Base-by-base conservation (phyloP, 345 rosid species). In the Alliaria petiolata region DNA sequence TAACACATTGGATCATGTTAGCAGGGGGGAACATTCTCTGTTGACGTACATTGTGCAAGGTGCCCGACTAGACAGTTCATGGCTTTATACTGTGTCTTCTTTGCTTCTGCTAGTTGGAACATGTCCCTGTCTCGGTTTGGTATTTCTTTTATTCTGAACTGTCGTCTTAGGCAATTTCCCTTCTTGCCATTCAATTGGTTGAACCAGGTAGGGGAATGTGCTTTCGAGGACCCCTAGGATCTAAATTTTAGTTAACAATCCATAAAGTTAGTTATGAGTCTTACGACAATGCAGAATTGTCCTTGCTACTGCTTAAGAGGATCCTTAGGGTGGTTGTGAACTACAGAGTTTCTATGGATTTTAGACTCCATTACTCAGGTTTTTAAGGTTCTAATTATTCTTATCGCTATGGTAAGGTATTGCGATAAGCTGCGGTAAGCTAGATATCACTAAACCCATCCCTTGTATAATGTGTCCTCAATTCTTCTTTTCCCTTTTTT, bases 1-100 rank as follows among this genome's bases (percentile, higher is more conserved):
- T 72, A 17, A 72, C 34, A 50, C 54, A 46, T 70, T 80, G 89
- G 81, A 84, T 86, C 84, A 64, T 84, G 82, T 81, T 82, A 78
- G 85, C 85, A 79, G 93, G 85, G 89, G 80, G 83, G 76, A 72
- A 65, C 75, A 70, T 74, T 85, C 46, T 79, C 81, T 73, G 61
- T 74, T 64, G 79, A 74, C 80, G 69, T 78, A 74, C 67, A 54
- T 78, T 78, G 62, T 83, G 77, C 78, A 71, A 79, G 84, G 84
- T 72, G 77, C 81, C 85, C 70, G 67, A 79, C 62, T 82, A 83
- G 89, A 82, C 85, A 83, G 89, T 54, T 60, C 81, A 80, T 80
- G 76, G 74, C 79, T 62, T 69, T 67, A 72, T 57, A 22, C 73
- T 67, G 20, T 62, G 62, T 67, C 78, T 74, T 59, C 61, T 74